Evolutionary conservation across 1,139 yeast species (phyloP), one percentile per base, ranked within the genome.

Genomic region (Hyphopichia khmerensis): DNA sequence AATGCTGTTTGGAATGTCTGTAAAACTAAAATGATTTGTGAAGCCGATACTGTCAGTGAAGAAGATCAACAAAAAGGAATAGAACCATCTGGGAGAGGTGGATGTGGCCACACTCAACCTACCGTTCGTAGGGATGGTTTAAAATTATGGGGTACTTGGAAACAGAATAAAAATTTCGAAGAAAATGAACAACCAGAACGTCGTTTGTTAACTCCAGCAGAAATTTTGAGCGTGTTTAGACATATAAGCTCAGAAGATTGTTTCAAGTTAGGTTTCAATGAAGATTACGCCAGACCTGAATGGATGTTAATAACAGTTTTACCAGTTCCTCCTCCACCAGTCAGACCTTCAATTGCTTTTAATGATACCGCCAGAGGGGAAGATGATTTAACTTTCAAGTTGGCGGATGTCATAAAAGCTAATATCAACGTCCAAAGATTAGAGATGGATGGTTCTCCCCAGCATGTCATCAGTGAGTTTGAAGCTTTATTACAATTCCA

Each of bases 291-390:
- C 2, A 83, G 99, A 60, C 99, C 99, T 1, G 99, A 95, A 66
- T 95, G 99, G 99, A 83, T 95, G 85, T 78, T 95, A 50, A 80
- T 95, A 51, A 91, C 99, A 2, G 98, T 93, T 15, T 75, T 95
- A 56, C 99, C 99, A 1, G 99, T 95, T n/a, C 99, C 99, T 36
- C 99, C 99, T 41, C 99, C 99, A 45, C 98, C 98, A 30, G 99
- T 95, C 30, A 86, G 99, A 67, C 99, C 99, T 15, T 87, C 96
- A 34, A 93, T 95, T 70, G 96, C 99, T 2, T 91, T 93, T 57
- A 93, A 93, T 55, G 99, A 95, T 60, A 89, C 97, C n/a, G 96
- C 96, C 44, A 83, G 99, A 71, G 97, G 99, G 56, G 99, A 95
- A 65, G 99, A 95, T 79, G 99, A 95, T 77, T 85, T 95, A 68